A percentile compares a stretch with the other conserved stretches of the same genome.
Evolutionary conservation across 495 filamentous ascomycete genomes (phyloP).

Genomic region (Achaetomiella virescens): DNA sequence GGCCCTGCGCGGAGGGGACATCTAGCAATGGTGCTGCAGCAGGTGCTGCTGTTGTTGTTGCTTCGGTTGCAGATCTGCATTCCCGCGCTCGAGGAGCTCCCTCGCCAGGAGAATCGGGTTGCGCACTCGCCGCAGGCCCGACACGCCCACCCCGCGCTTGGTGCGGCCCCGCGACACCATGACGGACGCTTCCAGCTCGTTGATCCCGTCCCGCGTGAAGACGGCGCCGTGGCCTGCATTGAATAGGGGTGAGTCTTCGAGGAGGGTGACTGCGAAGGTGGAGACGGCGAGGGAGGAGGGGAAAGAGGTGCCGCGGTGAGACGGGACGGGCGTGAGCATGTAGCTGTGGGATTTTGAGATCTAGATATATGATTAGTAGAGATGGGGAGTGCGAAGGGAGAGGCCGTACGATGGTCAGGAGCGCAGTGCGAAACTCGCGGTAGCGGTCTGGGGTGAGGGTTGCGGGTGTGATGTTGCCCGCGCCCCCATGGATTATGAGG

Average conservation of each 20-base stretch:
- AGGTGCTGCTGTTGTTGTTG: neutral
- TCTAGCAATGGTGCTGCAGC: constrained; percentile 9
- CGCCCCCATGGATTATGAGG: constrained; percentile 84
- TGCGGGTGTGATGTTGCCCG: constrained; percentile 68
- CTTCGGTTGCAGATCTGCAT: constrained; percentile 35
- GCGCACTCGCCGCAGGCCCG: constrained; percentile 62
- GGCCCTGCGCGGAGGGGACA: constrained; percentile 50
- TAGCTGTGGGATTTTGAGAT: constrained; percentile 31
- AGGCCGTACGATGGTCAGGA: constrained; percentile 51
- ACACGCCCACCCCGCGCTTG: constrained; percentile 73
- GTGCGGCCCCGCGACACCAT: constrained; percentile 72
- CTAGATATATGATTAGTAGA: constrained; percentile 14
- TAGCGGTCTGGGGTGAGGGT: constrained; percentile 60
- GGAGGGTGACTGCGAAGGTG: constrained; percentile 64
- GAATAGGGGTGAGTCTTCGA: constrained; percentile 80
- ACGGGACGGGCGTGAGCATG: constrained; percentile 28
- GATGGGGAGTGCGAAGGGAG: neutral
- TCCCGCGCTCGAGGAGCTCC: constrained; percentile 61
- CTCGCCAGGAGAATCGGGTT: constrained; percentile 74
- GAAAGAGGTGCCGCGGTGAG: constrained; percentile 14
- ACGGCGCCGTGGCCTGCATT: constrained; percentile 83
- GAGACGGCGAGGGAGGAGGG: constrained; percentile 63
- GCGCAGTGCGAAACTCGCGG: constrained; percentile 51
- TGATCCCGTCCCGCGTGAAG: constrained; percentile 73
- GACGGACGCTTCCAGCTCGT: constrained; percentile 84